phyloP scores from a whole-genome alignment of 2,329 filamentous ascomycete species.

The Aspergillus sp. region DNA sequence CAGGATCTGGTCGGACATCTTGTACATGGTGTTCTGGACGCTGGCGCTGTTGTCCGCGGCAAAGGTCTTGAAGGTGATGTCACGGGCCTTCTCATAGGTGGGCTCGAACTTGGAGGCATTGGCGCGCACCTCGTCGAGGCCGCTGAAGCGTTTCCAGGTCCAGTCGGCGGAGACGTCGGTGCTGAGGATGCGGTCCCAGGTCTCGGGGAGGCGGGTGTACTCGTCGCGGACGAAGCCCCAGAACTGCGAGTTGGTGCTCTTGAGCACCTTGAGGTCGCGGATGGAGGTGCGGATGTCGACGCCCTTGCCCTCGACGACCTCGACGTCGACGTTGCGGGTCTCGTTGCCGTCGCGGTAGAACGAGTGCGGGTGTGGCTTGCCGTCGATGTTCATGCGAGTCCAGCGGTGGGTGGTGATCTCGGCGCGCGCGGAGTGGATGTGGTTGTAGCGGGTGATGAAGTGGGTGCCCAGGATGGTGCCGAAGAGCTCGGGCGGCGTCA shows the following conservation, averaged over 20 bases:
- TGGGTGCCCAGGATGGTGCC: conserved; percentile 75
- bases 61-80: conserved; percentile 84
- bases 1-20: conserved; percentile 87
- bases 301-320: conserved; percentile 56
- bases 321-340: conserved; percentile 71
- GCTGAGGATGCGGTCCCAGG: conserved; percentile 89
- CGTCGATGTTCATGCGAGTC: conserved; percentile 79
- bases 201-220: conserved; percentile 82
- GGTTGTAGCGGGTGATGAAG: conserved; percentile 77
- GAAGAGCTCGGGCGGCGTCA: conserved; percentile 88
- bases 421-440: conserved; percentile 79
- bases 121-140: conserved; percentile 57
- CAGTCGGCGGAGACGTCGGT: conserved; percentile 84
- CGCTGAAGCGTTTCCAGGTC: conserved; percentile 68
- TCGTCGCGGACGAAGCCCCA: conserved; percentile 89
- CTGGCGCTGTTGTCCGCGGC: conserved; percentile 83
- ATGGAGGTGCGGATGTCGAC: conserved; percentile 71
- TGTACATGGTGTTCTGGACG: conserved; percentile 97
- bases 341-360: conserved; percentile 87
- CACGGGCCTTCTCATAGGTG: conserved; percentile 67
- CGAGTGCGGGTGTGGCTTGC: conserved; percentile 86
- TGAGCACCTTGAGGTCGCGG: conserved; percentile 75
- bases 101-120: conserved; percentile 61
- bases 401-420: conserved; percentile 78
- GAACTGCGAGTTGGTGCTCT: conserved; percentile 94